These are phyloP conservation scores for Ploettnerulaceae sp. DNA, from an alignment of 2,329 filamentous ascomycete species.

Conservation along the genomic window DNA sequence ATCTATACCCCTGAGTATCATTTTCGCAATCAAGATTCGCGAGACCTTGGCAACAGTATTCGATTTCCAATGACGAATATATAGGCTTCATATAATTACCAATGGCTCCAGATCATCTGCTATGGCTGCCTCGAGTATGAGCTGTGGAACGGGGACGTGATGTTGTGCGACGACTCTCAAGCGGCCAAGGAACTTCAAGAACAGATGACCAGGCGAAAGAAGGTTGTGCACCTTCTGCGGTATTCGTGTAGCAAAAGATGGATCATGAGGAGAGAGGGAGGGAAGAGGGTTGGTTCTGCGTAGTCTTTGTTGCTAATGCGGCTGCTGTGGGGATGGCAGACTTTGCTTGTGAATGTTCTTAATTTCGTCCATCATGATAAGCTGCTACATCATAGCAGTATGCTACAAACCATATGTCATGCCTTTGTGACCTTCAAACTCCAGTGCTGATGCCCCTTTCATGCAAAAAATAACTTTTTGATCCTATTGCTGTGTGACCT, in stretches of 20 bases:
- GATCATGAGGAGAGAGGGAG: too few species aligned
- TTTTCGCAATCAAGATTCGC: too few species aligned
- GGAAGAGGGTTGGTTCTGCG: too few species aligned
- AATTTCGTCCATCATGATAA: too few species aligned
- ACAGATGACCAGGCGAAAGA: background rate
- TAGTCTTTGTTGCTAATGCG: too few species aligned
- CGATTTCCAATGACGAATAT: background rate
- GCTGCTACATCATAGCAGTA: background rate
- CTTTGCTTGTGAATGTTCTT: too few species aligned
- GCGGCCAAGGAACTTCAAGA: background rate
- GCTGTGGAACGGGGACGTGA: background rate
- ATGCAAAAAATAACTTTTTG: slow-evolving; percentile 9
- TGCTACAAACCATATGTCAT: background rate
- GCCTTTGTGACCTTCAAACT: slow-evolving; percentile 10
- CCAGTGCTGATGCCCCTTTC: slow-evolving; percentile 22
- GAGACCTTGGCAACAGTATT: background rate
- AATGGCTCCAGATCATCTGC: background rate
- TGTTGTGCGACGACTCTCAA: background rate
- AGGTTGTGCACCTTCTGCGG: too few species aligned
- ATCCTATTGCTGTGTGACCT: background rate
- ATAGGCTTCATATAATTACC: too few species aligned
- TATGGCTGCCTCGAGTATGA: background rate
- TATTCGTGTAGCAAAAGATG: too few species aligned
- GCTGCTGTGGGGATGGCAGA: too few species aligned
- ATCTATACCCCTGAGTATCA: too few species aligned